These are phyloP conservation scores for Rhynchospora tenuis DNA, from an alignment of 176 grass and related monocot genomes.

Conservation along the genomic window DNA sequence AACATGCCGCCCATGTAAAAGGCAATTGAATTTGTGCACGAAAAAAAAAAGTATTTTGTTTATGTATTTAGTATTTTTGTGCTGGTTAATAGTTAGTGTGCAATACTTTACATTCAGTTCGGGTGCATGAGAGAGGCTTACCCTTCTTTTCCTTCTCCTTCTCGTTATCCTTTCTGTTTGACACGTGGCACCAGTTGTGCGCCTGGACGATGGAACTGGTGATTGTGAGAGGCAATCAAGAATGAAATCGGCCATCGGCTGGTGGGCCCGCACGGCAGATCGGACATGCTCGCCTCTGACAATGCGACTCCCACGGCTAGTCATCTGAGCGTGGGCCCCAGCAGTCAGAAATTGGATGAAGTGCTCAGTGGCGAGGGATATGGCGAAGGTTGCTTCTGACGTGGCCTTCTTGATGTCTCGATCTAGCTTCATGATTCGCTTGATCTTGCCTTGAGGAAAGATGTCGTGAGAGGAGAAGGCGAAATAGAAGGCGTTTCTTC, in stretches of 20 bases:
- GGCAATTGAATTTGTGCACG: too few species aligned
- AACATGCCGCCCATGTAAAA: too few species aligned
- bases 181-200: background rate
- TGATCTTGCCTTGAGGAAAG: constrained; percentile 64
- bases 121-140: too few species aligned
- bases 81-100: too few species aligned
- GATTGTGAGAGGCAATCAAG: constrained; percentile 59
- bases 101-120: too few species aligned
- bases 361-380: constrained; percentile 67
- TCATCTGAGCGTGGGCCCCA: constrained; percentile 31
- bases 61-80: too few species aligned
- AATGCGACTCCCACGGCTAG: constrained; percentile 30
- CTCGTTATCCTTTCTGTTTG: background rate
- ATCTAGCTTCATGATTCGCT: constrained; percentile 81
- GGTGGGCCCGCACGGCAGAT: constrained; percentile 50
- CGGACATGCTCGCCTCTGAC: constrained; percentile 52
- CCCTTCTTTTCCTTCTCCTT: background rate
- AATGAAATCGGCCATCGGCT: constrained; percentile 67
- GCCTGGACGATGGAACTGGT: background rate
- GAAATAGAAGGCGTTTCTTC: background rate
- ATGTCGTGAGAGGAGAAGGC: background rate
- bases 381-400: constrained; percentile 56
- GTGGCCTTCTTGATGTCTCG: constrained; percentile 77
- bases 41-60: too few species aligned
- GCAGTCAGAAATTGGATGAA: constrained; percentile 57